A percentile compares a stretch with the other conserved stretches of the same genome.
These are phyloP conservation scores for Penicillium tannophilum DNA, from an alignment of 495 filamentous ascomycete genomes.

Conservation along the genomic window DNA sequence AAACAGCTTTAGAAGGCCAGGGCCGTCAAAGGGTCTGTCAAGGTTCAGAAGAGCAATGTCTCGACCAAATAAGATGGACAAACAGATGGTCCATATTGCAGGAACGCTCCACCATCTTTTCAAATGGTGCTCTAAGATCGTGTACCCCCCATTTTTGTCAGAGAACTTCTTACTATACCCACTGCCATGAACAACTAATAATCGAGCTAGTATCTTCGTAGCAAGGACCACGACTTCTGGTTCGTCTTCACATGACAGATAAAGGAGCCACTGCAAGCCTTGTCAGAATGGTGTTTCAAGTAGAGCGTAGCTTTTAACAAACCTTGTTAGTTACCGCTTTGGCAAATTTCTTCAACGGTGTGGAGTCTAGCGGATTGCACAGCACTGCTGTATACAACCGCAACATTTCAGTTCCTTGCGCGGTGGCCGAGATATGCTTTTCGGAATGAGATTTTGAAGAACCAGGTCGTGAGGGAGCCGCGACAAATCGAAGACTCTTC, in stretches of 20 bases:
- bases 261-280: conserved; percentile 78
- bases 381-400: conserved; percentile 81
- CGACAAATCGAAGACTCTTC: conserved; percentile 50
- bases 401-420: conserved; percentile 75
- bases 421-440: conserved; percentile 38
- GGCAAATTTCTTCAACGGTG: conserved; percentile 82
- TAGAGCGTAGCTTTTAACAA: conserved; percentile 28
- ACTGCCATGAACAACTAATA: conserved; percentile 76
- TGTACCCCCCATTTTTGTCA: conserved; percentile 82
- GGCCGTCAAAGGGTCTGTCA: conserved; percentile 70
- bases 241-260: conserved; percentile 86
- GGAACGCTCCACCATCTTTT: conserved; percentile 89
- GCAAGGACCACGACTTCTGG: conserved; percentile 78
- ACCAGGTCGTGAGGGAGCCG: conserved; percentile 30
- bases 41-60: conserved; percentile 77
- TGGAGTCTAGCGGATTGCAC: conserved; percentile 66
- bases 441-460: conserved; percentile 26
- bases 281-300: conserved; percentile 14
- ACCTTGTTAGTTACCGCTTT: conserved; percentile 96
- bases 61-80: conserved; percentile 82
- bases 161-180: conserved; percentile 82
- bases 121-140: conserved; percentile 76
- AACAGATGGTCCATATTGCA: conserved; percentile 83
- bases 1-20: conserved; percentile 73
- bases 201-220: conserved; percentile 83